Base-by-base conservation (phyloP, 306 rosid species). In the Gillenia trifoliata region DNA sequence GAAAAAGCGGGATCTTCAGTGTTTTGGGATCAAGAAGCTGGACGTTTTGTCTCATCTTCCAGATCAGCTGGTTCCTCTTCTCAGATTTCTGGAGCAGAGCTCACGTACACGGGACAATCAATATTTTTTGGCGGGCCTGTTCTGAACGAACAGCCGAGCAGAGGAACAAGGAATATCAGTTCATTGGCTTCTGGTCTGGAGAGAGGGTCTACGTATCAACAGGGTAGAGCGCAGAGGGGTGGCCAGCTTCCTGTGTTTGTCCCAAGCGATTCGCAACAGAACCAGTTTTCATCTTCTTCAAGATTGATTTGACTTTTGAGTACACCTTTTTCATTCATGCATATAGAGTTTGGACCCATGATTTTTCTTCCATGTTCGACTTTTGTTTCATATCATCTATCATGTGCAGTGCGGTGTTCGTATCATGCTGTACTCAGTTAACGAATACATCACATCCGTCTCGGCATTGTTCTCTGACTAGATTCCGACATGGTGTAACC, bases 21-120 rank as follows among this genome's bases (percentile, higher is more conserved):
- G 47, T 82, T 81, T 74, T 91, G 97, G 97, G 92, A 89, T 85
- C 95, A 82, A 75, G 95, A 82, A 73, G 97, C 95, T 0, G 97
- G 95, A 12, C 95, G 92, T 20, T 91, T 83, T 75, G 90, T 89
- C 47, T 76, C 88, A 13, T 79, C 97, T 12, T 83, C 93, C 19
- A 84, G 86, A 74, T 80, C 68, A 40, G 75, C 68, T 19, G 83
- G 82, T 72, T 77, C 82, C 5, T 74, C 84, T 65, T 78, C 87
- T 77, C 92, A 86, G 56, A 69, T 52, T 70, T 40, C 89, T n/a
- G 89, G 88, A 70, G 68, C 92, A 47, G 94, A 89, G 82, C 82
- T 91, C 47, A 68, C 73, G 49, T 89, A 87, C 86, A 79, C 89
- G 0, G 94, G 91, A 19, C 94, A 83, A 52, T 87, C 92, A 45